These are phyloP conservation scores for Leptodontidium sp. DNA, from an alignment of 2,329 filamentous ascomycete genomes.

Conservation along the genomic window DNA sequence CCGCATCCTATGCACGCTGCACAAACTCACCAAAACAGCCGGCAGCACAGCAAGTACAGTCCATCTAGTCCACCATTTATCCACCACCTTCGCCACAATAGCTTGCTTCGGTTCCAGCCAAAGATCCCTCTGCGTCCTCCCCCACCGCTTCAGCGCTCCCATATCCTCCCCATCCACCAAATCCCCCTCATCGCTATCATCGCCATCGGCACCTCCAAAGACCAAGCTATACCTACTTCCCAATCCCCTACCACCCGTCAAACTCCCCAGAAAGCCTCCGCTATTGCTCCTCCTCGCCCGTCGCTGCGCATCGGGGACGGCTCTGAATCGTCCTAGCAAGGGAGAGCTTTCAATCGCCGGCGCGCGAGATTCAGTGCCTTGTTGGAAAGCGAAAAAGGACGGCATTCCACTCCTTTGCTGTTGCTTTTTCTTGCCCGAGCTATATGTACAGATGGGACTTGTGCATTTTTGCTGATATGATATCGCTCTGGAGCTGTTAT, in stretches of 20 bases:
- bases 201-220: slow-evolving; percentile 50
- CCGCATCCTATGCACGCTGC: background rate
- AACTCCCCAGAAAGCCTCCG: slow-evolving; percentile 34
- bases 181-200: slow-evolving; percentile 50
- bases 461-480: slow-evolving; percentile 13
- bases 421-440: background rate
- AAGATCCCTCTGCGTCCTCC: slow-evolving; percentile 55
- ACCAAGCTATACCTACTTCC: slow-evolving; percentile 59
- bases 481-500: background rate
- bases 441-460: slow-evolving; percentile 10
- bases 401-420: slow-evolving; percentile 56
- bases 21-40: slow-evolving; percentile 62
- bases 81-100: slow-evolving; percentile 65
- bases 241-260: slow-evolving; percentile 28
- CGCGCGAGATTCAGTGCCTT: slow-evolving; percentile 66
- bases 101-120: slow-evolving; percentile 68
- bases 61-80: slow-evolving; percentile 71
- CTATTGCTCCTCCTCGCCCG: slow-evolving; percentile 39
- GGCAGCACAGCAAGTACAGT: slow-evolving; percentile 67
- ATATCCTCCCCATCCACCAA: slow-evolving; percentile 40
- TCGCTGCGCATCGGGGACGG: slow-evolving; percentile 58
- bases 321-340: slow-evolving; percentile 70
- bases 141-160: slow-evolving; percentile 44
- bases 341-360: slow-evolving; percentile 62
- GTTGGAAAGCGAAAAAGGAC: slow-evolving; percentile 72